These are phyloP conservation scores for Centaurea solstitialis DNA, from an alignment of 129 eudicot genomes.

Conservation along the genomic window DNA sequence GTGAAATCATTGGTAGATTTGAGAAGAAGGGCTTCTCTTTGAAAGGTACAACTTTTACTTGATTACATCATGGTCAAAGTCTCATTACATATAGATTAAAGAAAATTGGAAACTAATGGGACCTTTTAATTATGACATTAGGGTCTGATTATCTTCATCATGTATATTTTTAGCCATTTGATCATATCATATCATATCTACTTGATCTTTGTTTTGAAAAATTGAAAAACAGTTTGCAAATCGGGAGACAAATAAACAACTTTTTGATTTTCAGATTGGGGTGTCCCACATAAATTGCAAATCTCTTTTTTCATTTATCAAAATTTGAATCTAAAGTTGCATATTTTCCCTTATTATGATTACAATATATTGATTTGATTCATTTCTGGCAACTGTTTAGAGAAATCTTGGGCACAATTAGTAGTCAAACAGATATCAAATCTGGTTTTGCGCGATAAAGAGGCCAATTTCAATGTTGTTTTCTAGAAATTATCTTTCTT, in stretches of 20 bases:
- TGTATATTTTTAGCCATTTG: neutral
- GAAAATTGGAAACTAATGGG: constrained; percentile 22
- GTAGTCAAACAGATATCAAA: neutral
- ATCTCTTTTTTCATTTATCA: neutral
- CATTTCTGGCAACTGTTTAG: neutral
- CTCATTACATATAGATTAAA: neutral
- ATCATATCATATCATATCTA: neutral
- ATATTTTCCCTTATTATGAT: neutral
- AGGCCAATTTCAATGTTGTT: neutral
- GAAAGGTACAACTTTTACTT: constrained; percentile 59
- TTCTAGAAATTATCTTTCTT: neutral
- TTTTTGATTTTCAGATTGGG: neutral
- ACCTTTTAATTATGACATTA: constrained; percentile 9
- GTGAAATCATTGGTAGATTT: constrained; percentile 92
- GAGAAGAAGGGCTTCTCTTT: constrained; percentile 95
- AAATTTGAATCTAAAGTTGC: neutral
- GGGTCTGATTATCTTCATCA: constrained; percentile 5
- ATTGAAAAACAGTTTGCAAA: neutral
- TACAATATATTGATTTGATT: neutral
- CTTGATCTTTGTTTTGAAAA: neutral
- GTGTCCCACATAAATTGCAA: neutral
- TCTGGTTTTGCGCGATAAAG: neutral
- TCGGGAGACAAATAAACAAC: neutral
- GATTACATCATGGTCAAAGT: constrained; percentile 9
- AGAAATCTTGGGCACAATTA: neutral